Percentiles rank a stretch among this genome's conserved stretches.
These are phyloP conservation scores for Truncatella angustata DNA, from an alignment of 2,329 filamentous ascomycete genomes.

Conservation along the genomic window DNA sequence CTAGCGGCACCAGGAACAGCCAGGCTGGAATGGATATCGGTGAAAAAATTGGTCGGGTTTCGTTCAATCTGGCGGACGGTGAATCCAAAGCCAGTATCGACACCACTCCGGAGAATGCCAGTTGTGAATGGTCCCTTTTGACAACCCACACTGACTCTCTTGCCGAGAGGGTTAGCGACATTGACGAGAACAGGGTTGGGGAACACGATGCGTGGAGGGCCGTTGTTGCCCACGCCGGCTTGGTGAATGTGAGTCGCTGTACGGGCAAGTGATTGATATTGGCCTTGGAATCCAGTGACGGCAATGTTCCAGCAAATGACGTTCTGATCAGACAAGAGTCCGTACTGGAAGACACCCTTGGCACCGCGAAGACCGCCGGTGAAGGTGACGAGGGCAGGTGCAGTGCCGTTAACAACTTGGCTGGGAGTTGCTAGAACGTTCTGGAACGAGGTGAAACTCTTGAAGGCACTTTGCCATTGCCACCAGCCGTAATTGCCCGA, in stretches of 20 bases:
- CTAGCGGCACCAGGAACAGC: slow-evolving; percentile 50
- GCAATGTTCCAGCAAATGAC: slow-evolving; percentile 50
- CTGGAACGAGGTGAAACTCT: slow-evolving; percentile 47
- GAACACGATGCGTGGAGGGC: slow-evolving; percentile 51
- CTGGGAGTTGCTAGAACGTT: slow-evolving; percentile 45
- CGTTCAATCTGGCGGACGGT: slow-evolving; percentile 48
- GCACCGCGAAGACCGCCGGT: slow-evolving; percentile 42
- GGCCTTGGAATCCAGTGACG: slow-evolving; percentile 45
- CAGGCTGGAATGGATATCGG: slow-evolving; percentile 49
- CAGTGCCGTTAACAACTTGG: slow-evolving; percentile 45
- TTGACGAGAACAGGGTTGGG: slow-evolving; percentile 38
- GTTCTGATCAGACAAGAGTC: slow-evolving; percentile 46
- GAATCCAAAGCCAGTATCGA: slow-evolving; percentile 41
- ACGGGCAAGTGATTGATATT: slow-evolving; percentile 47
- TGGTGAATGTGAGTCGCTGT: slow-evolving; percentile 58
- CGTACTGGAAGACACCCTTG: slow-evolving; percentile 48
- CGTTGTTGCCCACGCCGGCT: slow-evolving; percentile 40
- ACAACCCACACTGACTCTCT: slow-evolving; percentile 39
- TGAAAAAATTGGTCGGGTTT: slow-evolving; percentile 49
- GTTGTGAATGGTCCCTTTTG: slow-evolving; percentile 34
- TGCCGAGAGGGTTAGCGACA: slow-evolving; percentile 27
- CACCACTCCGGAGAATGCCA: slow-evolving; percentile 25
- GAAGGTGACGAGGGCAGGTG: slow-evolving; percentile 13
- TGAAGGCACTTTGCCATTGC: slow-evolving; percentile 2
- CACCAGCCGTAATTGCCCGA: not conserved